Percentiles rank a stretch among this genome's conserved stretches.
These are phyloP conservation scores for Diaporthe batatas DNA, from an alignment of 2,329 filamentous ascomycete species.

Conservation along the genomic window DNA sequence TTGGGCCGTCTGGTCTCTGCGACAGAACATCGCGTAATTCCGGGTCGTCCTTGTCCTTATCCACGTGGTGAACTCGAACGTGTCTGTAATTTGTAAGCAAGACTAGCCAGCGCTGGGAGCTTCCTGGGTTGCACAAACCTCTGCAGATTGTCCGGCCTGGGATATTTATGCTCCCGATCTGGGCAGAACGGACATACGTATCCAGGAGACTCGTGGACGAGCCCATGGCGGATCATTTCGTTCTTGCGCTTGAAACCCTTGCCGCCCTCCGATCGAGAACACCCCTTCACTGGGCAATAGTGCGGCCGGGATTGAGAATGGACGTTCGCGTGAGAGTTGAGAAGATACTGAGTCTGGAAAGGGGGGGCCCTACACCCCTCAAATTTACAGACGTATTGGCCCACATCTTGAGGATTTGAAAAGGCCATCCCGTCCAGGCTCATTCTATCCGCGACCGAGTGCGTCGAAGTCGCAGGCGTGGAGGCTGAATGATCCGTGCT, in stretches of 20 bases:
- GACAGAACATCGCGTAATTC: constrained; percentile 84
- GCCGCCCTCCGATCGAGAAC: constrained; percentile 72
- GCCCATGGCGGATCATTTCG: constrained; percentile 81
- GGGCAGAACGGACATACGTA: constrained; percentile 98
- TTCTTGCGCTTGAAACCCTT: constrained; percentile 81
- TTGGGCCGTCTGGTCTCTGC: constrained; percentile 87
- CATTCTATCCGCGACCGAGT: constrained; percentile 64
- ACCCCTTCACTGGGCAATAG: constrained; percentile 74
- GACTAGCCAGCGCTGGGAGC: constrained; percentile 34
- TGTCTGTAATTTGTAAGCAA: constrained; percentile 69
- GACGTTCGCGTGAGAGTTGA: constrained; percentile 84
- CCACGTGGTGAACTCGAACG: constrained; percentile 90
- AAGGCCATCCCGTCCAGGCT: constrained; percentile 63
- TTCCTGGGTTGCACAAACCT: constrained; percentile 69
- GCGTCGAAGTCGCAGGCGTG: constrained; percentile 56
- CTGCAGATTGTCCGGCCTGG: constrained; percentile 94
- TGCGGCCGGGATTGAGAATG: constrained; percentile 76
- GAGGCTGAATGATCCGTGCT: constrained; percentile 59
- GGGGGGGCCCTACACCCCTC: constrained; percentile 77
- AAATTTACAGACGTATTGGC: constrained; percentile 69
- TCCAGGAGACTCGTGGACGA: constrained; percentile 94
- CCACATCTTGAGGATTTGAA: constrained; percentile 60
- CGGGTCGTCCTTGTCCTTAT: constrained; percentile 91
- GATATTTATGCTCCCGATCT: constrained; percentile 93
- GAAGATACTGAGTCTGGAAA: constrained; percentile 82